Evolutionary conservation across 148 eudicot species (phyloP).

Genomic region (Persicaria tinctoria): DNA sequence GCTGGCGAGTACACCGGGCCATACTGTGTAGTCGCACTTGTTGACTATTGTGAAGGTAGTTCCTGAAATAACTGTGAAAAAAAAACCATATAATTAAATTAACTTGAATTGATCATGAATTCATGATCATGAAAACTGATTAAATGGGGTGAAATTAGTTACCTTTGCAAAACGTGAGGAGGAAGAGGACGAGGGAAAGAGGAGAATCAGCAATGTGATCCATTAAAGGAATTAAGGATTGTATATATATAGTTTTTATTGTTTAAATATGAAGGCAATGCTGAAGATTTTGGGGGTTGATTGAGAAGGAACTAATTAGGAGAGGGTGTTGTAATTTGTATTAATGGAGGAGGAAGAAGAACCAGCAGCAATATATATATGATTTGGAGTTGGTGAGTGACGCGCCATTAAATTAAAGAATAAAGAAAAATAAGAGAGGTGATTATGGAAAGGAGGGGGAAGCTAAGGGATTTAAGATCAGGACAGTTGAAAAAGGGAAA

Average conservation of each 20-base stretch:
- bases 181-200: background rate
- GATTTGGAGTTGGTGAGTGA: too few relatives aligned
- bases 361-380: too few relatives aligned
- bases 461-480: too few relatives aligned
- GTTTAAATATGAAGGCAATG: background rate
- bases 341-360: too few relatives aligned
- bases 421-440: too few relatives aligned
- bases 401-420: too few relatives aligned
- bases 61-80: constrained; percentile 15
- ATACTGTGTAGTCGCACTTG: constrained; percentile 58
- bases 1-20: constrained; percentile 62
- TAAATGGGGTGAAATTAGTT: background rate
- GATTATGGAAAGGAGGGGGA: too few relatives aligned
- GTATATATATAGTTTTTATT: too few relatives aligned
- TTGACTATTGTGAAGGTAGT: constrained; percentile 64
- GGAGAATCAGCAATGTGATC: background rate
- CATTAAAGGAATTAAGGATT: background rate
- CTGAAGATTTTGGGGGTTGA: background rate
- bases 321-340: too few relatives aligned
- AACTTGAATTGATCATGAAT: background rate
- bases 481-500: too few relatives aligned
- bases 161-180: constrained; percentile 7
- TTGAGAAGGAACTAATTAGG: too few relatives aligned
- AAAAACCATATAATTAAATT: background rate
- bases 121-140: background rate